Percentiles rank a stretch among this genome's conserved stretches.
phyloP scores from a whole-genome alignment of 306 rosid species.

The Carpinus viminea region DNA sequence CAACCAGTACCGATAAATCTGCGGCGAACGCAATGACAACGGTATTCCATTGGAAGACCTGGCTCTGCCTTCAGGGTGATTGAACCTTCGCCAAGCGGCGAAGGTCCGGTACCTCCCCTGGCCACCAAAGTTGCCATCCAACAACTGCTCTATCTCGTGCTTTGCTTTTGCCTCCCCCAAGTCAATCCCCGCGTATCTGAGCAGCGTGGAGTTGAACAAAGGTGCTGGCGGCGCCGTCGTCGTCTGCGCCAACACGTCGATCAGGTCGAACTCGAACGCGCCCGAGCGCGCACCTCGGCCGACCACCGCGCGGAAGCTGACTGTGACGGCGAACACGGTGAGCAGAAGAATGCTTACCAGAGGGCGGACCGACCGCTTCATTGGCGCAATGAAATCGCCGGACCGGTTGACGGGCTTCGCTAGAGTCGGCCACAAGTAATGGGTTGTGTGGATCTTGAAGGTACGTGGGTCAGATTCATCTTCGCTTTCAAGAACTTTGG shows the following conservation, averaged over 20 bases:
- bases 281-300: slow-evolving; percentile 37
- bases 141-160: slow-evolving; percentile 65
- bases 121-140: slow-evolving; percentile 75
- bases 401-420: slow-evolving; percentile 31
- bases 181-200: slow-evolving; percentile 59
- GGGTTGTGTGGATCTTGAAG: slow-evolving; percentile 41
- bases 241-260: background rate
- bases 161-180: slow-evolving; percentile 55
- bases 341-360: slow-evolving; percentile 60
- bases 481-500: slow-evolving; percentile 36
- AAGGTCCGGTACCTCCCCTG: slow-evolving; percentile 66
- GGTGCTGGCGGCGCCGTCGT: slow-evolving; percentile 21
- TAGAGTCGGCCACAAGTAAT: slow-evolving; percentile 44
- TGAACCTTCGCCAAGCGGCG: slow-evolving; percentile 70
- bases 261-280: slow-evolving; percentile 44
- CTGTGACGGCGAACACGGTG: slow-evolving; percentile 53
- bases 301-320: slow-evolving; percentile 55
- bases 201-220: slow-evolving; percentile 65
- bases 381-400: slow-evolving; percentile 34
- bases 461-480: slow-evolving; percentile 53
- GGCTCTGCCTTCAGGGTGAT: slow-evolving; percentile 44
- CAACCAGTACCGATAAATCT: slow-evolving; percentile 78
- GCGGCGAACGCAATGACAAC: slow-evolving; percentile 59
- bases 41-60: slow-evolving; percentile 46
- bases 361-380: slow-evolving; percentile 82